Base-by-base conservation (phyloP, 2,329 filamentous ascomycete genomes). In the Colletotrichum sidae region DNA sequence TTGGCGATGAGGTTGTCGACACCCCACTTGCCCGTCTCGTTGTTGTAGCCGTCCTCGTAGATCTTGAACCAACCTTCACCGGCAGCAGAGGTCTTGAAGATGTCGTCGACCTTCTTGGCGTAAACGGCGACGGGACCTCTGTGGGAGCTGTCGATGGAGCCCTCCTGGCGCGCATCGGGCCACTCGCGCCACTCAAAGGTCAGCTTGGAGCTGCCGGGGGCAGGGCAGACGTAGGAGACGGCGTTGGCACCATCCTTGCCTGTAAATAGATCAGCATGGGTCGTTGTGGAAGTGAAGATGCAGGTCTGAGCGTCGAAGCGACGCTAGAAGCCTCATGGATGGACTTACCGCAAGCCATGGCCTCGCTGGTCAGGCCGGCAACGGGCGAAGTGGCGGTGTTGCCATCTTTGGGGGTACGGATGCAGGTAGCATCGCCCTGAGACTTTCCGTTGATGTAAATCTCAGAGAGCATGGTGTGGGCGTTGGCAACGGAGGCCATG, bases 31-130 rank as follows among this genome's bases (percentile, higher is more conserved):
- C 80, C 75, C 2, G 80, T 80, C 6, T 74, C 70, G 6, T 78
- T 74, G 70, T 91, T 83, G 76, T 91, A 92, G 50, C 89, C 90
- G 55, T 90, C 84, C 63, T 92, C 85, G 81, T 85, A 92, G 73
- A 94, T 86, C 83, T 93, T 93, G 83, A 94, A 92, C 92, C 91
- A 94, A 44, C 91, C 91, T 55, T 82, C 78, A 5, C 91, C 90
- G 33, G 83, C 79, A 54, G 87, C 87, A 11, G 84, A 75, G 68
- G 82, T 79, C 25, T 73, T 74, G 11, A 78, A 78, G 64, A 89
- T 87, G 62, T 88, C 82, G 68, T 81, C 77, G 2, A 93, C 85
- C 71, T 87, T 86, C 80, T 93, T 93, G 78, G 92, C 81, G 76
- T 93, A 94, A 33, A 93, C 85, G 35, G 90, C 85, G 72, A 90